Evolutionary conservation across 257 asterid genomes (phyloP).

Genomic region (Solanum rostratum): DNA sequence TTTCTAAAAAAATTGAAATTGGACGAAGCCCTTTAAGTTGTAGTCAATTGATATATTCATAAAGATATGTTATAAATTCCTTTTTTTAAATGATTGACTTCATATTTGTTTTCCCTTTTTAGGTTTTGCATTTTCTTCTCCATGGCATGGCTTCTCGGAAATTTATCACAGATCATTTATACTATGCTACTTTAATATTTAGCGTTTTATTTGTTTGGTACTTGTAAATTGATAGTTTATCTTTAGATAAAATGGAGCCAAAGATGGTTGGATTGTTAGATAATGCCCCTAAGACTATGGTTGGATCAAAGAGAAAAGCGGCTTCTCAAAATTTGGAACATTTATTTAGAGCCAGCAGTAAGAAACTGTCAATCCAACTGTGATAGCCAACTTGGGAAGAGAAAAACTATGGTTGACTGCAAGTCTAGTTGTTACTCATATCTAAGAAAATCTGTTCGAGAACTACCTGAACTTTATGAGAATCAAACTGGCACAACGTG

Average conservation of each 20-base stretch:
- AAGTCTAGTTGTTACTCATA: neutral
- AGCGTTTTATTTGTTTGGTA: constrained; percentile 22
- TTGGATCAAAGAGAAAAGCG: constrained; percentile 57
- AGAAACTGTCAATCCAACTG: constrained; percentile 16
- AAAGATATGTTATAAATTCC: neutral
- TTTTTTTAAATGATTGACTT: neutral
- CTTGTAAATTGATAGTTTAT: constrained; percentile 39
- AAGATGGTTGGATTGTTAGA: constrained; percentile 63
- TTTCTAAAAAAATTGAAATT: neutral
- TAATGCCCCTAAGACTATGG: no score
- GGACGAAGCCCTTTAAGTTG: neutral
- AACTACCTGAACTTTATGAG: constrained; percentile 47
- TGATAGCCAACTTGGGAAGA: no score
- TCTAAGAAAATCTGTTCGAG: constrained; percentile 25
- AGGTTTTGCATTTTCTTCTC: no score
- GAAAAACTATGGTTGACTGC: no score
- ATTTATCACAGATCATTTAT: neutral
- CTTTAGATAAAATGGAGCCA: constrained; percentile 38
- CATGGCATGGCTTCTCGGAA: neutral
- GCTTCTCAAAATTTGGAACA: constrained; percentile 15
- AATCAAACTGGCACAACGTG: constrained; percentile 38
- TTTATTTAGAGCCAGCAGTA: constrained; percentile 22
- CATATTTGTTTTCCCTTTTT: no score
- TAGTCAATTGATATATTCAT: neutral
- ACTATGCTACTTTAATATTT: constrained; percentile 11